These are phyloP conservation scores for Austroboletus novae-zelandiae DNA, from an alignment of 1,284 basidiomycete species.

Conservation along the genomic window DNA sequence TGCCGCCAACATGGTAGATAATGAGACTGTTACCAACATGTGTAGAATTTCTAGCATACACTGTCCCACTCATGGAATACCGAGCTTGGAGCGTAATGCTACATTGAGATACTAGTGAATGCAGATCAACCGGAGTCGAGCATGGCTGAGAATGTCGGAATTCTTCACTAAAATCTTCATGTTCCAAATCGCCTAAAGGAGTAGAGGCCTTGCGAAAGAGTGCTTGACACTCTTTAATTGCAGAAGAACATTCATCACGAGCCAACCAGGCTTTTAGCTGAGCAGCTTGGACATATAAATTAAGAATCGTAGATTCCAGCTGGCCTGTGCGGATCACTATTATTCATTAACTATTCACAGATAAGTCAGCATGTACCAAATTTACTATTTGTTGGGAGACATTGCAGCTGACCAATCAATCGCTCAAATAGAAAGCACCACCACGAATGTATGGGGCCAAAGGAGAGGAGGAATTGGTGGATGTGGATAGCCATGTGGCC, in stretches of 20 bases:
- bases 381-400: not conserved
- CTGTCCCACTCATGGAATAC: too few species aligned
- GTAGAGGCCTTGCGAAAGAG: not conserved
- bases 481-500: not conserved
- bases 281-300: not conserved
- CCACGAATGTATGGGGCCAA: not conserved
- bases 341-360: not conserved
- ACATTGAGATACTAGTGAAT: too few species aligned
- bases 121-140: too few species aligned
- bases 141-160: too few species aligned
- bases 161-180: too few species aligned
- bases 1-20: too few species aligned
- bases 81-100: too few species aligned
- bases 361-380: not conserved
- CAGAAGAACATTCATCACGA: not conserved
- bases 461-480: not conserved
- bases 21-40: too few species aligned
- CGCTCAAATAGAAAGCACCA: not conserved
- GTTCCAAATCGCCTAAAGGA: too few species aligned
- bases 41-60: too few species aligned
- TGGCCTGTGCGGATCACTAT: not conserved
- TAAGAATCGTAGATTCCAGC: not conserved
- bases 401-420: not conserved
- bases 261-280: not conserved
- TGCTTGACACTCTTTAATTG: not conserved